Conservation (phyloP, 352 stramenopile species). For the Globisporangium apiculatum region DNA sequence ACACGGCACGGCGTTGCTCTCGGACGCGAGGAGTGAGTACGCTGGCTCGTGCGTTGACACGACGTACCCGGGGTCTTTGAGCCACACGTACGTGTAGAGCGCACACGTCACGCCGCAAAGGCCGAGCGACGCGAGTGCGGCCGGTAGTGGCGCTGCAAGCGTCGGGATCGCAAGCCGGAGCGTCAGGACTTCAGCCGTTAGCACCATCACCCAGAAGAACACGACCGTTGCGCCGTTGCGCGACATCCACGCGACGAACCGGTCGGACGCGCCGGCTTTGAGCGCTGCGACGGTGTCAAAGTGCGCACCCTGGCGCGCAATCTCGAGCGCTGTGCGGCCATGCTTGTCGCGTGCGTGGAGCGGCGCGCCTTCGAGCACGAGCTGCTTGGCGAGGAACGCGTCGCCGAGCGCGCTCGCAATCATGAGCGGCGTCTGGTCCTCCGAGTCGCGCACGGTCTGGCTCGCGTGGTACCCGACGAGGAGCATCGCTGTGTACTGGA, state of each 20-base stretch:
- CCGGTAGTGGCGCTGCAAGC: conserved; percentile 18
- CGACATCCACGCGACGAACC: conserved; percentile 57
- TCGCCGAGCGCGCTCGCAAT: conserved; percentile 75
- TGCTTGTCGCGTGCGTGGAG: conserved; percentile 59
- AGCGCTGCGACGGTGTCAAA: conserved; percentile 59
- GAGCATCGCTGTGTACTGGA: conserved; percentile 76
- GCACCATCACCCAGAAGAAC: conserved; percentile 68
- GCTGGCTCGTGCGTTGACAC: conserved; percentile 45
- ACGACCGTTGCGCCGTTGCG: conserved; percentile 46
- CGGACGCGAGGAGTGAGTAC: conserved; percentile 68
- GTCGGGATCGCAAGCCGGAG: conserved; percentile 52
- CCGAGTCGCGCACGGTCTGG: conserved; percentile 49
- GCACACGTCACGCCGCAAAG: conserved; percentile 37
- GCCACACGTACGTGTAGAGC: conserved; percentile 74
- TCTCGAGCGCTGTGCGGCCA: conserved; percentile 65
- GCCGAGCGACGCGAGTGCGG: conserved; percentile 24
- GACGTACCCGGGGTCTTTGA: conserved; percentile 74
- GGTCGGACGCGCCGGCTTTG: conserved; percentile 59
- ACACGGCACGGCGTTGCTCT: conserved; percentile 59
- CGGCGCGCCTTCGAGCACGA: conserved; percentile 73
- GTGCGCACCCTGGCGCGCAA: conserved; percentile 60
- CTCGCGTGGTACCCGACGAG: conserved; percentile 40
- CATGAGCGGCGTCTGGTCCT: conserved; percentile 77
- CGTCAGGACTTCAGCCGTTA: conserved; percentile 36
- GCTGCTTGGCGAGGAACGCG: conserved; percentile 74